Evolutionary conservation across 2,329 filamentous ascomycete genomes (phyloP), one percentile per base, ranked within the genome.

Genomic region (Septoria linicola): DNA sequence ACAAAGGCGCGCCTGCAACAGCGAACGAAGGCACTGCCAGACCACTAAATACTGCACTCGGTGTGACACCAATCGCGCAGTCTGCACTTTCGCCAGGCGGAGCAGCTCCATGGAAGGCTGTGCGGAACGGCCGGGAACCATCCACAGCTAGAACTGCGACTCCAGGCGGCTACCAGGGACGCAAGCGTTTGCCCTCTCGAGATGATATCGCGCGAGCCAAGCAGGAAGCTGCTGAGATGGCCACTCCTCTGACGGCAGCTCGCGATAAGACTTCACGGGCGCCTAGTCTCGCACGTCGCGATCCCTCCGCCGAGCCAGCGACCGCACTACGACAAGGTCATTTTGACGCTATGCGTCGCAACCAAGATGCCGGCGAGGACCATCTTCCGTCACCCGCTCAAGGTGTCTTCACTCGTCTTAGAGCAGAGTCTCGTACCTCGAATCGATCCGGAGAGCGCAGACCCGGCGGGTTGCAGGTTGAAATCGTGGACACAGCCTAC

Each of bases 41-140:
- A 25, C 46, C 46, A 16, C 30, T 34, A 37, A 47, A 39, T 16
- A 53, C 51, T 0, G 51, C 46, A 17, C 40, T 58, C 8, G 89
- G 87, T n/a, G 80, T 88, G 0, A 97, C 92, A 0, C 92, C 92
- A 0, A 96, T 96, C 63, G 85, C 87, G 1, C 76, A 81, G 45
- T 81, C 80, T 25, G 80, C 79, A 17, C 40, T 82, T 11, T 89
- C 87, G 19, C 89, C 90, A 0, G 80, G 81, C 34, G 83, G 81
- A 20, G 65, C 41, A 8, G 66, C 64, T 21, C 64, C 66, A 1
- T 76, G 73, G 73, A 64, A 70, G 16, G 59, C 62, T 31, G 53
- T 59, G 2, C 67, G 70, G 37, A 58, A 59, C 25, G 60, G 66
- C 11, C 64, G 73, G 27, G 73, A 76, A 49, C 72, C 74, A 30